Evolutionary conservation across 768 basidiomycete species (phyloP).

Genomic region (Asterophora parasitica): DNA sequence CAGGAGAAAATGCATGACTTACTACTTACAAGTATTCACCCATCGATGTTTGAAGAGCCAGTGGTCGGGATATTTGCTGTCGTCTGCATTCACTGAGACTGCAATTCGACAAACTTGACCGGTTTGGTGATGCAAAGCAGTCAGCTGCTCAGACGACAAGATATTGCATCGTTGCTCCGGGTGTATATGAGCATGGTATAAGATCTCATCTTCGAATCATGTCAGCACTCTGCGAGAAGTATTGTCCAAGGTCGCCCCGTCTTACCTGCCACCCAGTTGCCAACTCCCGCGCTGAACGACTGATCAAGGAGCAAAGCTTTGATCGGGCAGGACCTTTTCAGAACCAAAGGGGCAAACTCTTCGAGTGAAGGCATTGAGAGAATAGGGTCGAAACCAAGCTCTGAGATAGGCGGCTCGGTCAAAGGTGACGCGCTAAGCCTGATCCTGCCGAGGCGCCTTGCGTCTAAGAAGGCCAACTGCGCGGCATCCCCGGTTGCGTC

Average conservation of each 20-base stretch:
- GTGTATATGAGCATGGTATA: constrained; percentile 71
- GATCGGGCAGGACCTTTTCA: constrained; percentile 57
- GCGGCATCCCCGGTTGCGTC: constrained; percentile 29
- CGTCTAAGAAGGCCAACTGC: constrained; percentile 68
- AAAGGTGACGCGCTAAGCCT: constrained; percentile 55
- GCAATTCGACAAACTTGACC: constrained; percentile 53
- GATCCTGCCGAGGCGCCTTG: constrained; percentile 66
- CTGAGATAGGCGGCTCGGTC: constrained; percentile 64
- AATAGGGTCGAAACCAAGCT: constrained; percentile 75
- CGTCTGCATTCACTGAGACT: constrained; percentile 67
- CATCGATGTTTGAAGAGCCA: constrained; percentile 71
- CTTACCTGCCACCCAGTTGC: constrained; percentile 78
- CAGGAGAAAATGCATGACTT: not conserved
- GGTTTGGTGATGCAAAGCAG: constrained; percentile 47
- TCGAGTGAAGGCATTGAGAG: constrained; percentile 57
- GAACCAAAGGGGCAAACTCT: constrained; percentile 43
- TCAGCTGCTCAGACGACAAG: constrained; percentile 44
- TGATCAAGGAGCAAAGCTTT: constrained; percentile 78
- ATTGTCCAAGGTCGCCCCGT: constrained; percentile 3
- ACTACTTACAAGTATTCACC: constrained; percentile 31
- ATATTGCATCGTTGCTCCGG: constrained; percentile 63
- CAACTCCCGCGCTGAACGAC: constrained; percentile 75
- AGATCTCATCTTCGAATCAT: constrained; percentile 51
- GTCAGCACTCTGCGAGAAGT: not conserved
- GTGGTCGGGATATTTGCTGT: constrained; percentile 56